Base-by-base conservation (phyloP, 495 filamentous ascomycete species). In the Ramalina intermedia region DNA sequence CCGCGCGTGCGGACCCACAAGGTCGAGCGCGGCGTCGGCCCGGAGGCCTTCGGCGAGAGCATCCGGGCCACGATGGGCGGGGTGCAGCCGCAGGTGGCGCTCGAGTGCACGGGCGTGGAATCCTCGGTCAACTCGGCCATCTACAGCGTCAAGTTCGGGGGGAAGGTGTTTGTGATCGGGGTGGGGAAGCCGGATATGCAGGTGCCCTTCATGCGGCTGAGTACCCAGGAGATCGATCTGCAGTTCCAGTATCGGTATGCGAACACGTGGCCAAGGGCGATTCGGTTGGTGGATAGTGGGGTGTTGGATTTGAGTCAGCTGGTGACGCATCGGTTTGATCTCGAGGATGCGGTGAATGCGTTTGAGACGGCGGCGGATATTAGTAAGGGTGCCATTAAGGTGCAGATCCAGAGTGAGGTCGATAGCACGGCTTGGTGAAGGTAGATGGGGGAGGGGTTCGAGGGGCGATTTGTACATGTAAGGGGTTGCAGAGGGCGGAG, bases 241-340 rank as follows among this genome's bases (percentile, higher is more conserved):
- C 81, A 80, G 59, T 87, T 87, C 16, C 82, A 79, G 55, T 95
- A 89, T 66, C 76, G 87, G 23, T 95, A 95, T 60, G 81, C 78
- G 8, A 73, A 76, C 40, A 85, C 85, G 2, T 89, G 94, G 61
- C 94, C 89, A 56, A 67, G 75, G 61, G 87, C 85, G 1, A 69
- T 95, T 16, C 72, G 83, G 46, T 64, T 96, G 42, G 70, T 91
- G 0, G 64, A 68, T 4, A 65, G 60, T 33, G 75, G 80, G 38
- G 75, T 72, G 55, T 70, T 95, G 18, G 74, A 76, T 48, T 76
- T 93, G 35, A 82, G 81, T 69, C 66, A 71, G 55, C 66, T 95
- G 17, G 76, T 94, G 40, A 82, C 78, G 14, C 70, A 72, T 50
- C 71, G 79, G 37, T 78, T 90, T 18, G 67, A 70, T 39, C 89